These are phyloP conservation scores for Colletotrichum salicis DNA, from an alignment of 2,329 filamentous ascomycete species.

Conservation along the genomic window DNA sequence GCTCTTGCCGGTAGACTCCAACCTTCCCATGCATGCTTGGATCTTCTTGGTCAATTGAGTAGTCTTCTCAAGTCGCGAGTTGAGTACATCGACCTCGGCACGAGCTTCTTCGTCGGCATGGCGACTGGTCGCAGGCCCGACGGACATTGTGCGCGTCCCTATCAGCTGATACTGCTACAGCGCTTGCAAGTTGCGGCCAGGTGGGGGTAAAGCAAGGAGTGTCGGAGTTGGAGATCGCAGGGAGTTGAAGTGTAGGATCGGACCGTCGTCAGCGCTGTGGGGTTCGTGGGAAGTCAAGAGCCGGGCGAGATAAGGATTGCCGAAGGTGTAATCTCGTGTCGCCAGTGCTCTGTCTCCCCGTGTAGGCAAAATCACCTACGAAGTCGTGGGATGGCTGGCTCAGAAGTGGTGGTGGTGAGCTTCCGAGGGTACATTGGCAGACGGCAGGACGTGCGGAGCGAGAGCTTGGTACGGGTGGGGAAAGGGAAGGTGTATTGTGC, in stretches of 20 bases:
- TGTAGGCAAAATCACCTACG: not conserved
- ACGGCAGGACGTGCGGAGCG: not conserved
- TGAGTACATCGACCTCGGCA: constrained; percentile 76
- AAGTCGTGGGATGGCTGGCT: not conserved
- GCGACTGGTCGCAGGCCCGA: constrained; percentile 57
- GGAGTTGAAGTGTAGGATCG: not conserved
- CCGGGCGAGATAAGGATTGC: not conserved
- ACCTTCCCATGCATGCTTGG: constrained; percentile 82
- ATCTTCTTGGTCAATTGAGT: constrained; percentile 95
- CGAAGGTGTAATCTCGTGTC: not conserved
- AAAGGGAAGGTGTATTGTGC: not conserved
- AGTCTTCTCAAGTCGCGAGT: constrained; percentile 87
- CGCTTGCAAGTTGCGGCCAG: not conserved
- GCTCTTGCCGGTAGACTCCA: constrained; percentile 89
- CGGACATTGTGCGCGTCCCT: constrained; percentile 57
- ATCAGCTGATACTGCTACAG: not conserved
- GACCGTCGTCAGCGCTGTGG: not conserved
- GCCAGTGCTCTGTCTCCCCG: not conserved
- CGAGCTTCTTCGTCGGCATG: constrained; percentile 74
- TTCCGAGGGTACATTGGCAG: not conserved
- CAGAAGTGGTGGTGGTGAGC: not conserved
- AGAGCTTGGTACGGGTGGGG: not conserved
- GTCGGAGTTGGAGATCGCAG: not conserved
- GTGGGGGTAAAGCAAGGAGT: not conserved
- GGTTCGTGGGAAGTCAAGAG: not conserved